Percentiles rank a stretch among this genome's conserved stretches.
Evolutionary conservation across 208 protist genomes (phyloP).

Genomic region (Trypanosoma scelopori): DNA sequence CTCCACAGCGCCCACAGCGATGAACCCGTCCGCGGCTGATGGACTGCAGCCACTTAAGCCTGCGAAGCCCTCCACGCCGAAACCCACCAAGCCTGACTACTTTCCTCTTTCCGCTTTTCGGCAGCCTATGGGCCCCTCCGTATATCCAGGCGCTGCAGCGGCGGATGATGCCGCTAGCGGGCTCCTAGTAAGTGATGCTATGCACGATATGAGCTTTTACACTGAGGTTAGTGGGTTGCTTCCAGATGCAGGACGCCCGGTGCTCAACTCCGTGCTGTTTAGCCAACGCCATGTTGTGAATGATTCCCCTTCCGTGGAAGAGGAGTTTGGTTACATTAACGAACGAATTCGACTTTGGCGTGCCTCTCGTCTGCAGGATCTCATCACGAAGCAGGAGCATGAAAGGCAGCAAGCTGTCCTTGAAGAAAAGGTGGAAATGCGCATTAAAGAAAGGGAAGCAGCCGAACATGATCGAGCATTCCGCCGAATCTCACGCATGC

Average conservation of each 20-base stretch:
- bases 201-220: conserved; percentile 32
- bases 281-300: conserved; percentile 32
- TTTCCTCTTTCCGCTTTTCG: conserved; percentile 20
- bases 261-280: conserved; percentile 32
- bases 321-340: conserved; percentile 37
- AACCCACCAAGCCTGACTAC: conserved; percentile 32
- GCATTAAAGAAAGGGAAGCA: conserved; percentile 32
- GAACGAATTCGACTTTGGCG: conserved; percentile 29
- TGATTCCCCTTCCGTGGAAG: conserved; percentile 31
- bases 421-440: conserved; percentile 41
- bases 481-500: conserved; percentile 44
- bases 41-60: background rate
- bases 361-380: conserved; percentile 33
- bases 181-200: conserved; percentile 21
- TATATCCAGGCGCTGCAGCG: conserved; percentile 20
- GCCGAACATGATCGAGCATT: conserved; percentile 55
- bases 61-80: conserved; percentile 3
- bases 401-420: conserved; percentile 7
- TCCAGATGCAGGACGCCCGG: conserved; percentile 24
- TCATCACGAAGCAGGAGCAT: conserved; percentile 23
- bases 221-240: conserved; percentile 20
- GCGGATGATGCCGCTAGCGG: conserved; percentile 24
- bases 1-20: background rate
- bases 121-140: conserved; percentile 5
- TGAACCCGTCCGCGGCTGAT: background rate